Evolutionary conservation across 1,284 basidiomycete species (phyloP), one percentile per base, ranked within the genome.

Genomic region (Rhodotorula sp.): DNA sequence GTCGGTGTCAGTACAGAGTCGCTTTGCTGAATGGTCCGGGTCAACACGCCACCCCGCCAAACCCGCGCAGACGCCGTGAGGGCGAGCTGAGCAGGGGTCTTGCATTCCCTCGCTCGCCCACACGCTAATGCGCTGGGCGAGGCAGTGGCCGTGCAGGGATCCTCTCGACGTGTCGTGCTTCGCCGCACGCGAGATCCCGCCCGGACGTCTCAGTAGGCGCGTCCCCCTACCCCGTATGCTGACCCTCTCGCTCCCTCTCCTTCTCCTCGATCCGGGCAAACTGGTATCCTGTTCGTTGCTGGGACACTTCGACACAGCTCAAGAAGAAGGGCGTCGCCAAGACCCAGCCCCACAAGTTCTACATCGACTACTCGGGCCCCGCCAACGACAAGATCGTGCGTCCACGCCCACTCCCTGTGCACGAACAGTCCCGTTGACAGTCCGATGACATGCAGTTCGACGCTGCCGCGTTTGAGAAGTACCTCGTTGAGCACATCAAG

Each of bases 401-500:
- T 62, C 24, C 27, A 1, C 32, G 27, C 24, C 27, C 32, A 6
- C 46, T 59, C 44, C 32, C 6, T 27, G 17, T 19, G 20, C 46
- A 9, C 15, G 34, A 11, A 19, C 4, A 5, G 22, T 10, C 29
- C 19, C 30, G 15, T 1, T 24, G 29, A 13, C 24, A 17, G 13
- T 0, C 10, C 24, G 27, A 11, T 24, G 22, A 6, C 32, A 0
- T 22, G 2, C 57, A 71, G 69, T 79, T 82, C 64, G 81, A 82
- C 72, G 81, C 78, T 63, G 81, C 81, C 64, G 79, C 79, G 54
- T 82, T 81, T 76, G 79, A 82, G 76, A 81, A 82, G 80, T 82
- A 79, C 79, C 78, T 82, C 64, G 80, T 81, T 77, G 81, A 82
- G 78, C 77, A 78, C 71, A 81, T 82, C 79, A 82, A 82, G 80